Evolutionary conservation across 2,329 filamentous ascomycete genomes (phyloP).

Genomic region (Calonectria pseudoturangicola): DNA sequence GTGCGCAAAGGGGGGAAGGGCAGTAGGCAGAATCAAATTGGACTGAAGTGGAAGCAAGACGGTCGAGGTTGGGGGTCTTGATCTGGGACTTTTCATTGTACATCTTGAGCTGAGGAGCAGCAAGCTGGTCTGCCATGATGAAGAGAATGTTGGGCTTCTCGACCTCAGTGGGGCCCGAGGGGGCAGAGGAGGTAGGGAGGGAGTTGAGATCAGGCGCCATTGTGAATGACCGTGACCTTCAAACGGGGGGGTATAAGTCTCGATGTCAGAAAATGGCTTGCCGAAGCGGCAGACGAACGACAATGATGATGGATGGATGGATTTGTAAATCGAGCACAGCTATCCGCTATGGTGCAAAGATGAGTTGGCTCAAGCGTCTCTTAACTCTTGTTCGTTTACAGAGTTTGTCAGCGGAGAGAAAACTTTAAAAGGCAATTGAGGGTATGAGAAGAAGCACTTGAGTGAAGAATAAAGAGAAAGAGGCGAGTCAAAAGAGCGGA

Average conservation of each 20-base stretch:
- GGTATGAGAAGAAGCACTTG: constrained; percentile 12
- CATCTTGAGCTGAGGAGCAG: constrained; percentile 92
- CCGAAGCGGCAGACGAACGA: background rate
- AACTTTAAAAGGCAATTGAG: constrained; percentile 10
- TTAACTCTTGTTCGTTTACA: constrained; percentile 5
- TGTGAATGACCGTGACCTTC: constrained; percentile 35
- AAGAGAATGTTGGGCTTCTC: constrained; percentile 73
- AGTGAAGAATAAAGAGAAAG: constrained; percentile 23
- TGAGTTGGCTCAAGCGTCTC: constrained; percentile 14
- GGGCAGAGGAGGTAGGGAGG: constrained; percentile 74
- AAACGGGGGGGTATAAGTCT: background rate
- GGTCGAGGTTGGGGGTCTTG: constrained; percentile 92
- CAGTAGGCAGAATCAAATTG: constrained; percentile 97
- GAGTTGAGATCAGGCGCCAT: constrained; percentile 87
- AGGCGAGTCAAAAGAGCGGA: constrained; percentile 7
- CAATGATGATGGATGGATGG: constrained; percentile 6
- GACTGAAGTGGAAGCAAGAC: constrained; percentile 86
- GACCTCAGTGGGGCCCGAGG: constrained; percentile 39
- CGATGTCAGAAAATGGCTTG: background rate
- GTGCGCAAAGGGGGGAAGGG: constrained; percentile 93
- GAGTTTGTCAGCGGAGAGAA: constrained; percentile 9
- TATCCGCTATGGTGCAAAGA: background rate
- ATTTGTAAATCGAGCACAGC: constrained; percentile 1
- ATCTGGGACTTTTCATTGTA: constrained; percentile 93
- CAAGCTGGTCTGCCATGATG: constrained; percentile 98